These are phyloP conservation scores for Wickerhamiella qilinensis DNA, from an alignment of 805 yeast genomes.

Conservation along the genomic window DNA sequence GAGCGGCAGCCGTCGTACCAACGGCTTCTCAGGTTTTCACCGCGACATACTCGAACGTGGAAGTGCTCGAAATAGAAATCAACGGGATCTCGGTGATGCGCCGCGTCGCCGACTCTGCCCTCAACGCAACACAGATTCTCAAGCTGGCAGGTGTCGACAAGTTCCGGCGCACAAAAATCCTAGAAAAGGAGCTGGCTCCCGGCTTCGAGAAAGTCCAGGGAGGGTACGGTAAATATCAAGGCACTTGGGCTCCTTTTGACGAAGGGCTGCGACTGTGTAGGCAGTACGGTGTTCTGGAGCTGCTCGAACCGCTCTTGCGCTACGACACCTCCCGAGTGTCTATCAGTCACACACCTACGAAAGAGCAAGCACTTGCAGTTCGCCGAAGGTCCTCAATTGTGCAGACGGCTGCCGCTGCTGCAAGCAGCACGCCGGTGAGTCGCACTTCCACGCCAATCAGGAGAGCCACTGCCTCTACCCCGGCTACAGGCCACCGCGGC, in stretches of 20 bases:
- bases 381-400: constrained; percentile 15
- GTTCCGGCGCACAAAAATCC: constrained; percentile 43
- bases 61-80: constrained; percentile 44
- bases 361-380: constrained; percentile 31
- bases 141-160: constrained; percentile 55
- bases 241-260: constrained; percentile 64
- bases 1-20: too few species aligned
- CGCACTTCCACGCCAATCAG: not conserved
- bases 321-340: constrained; percentile 26
- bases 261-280: constrained; percentile 42
- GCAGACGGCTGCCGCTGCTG: constrained; percentile 4
- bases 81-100: constrained; percentile 52
- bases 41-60: constrained; percentile 48
- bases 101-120: constrained; percentile 43
- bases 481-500: too few species aligned
- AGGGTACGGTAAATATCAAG: constrained; percentile 93
- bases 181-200: constrained; percentile 46
- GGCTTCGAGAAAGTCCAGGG: constrained; percentile 88
- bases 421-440: not conserved
- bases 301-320: constrained; percentile 33
- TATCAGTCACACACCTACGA: constrained; percentile 30
- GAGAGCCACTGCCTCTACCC: too few species aligned
- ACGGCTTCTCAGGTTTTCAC: constrained; percentile 25
- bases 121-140: constrained; percentile 58
- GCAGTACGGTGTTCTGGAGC: constrained; percentile 41